Base-by-base conservation (phyloP, 352 stramenopile species). In the Pythium aquatile region DNA sequence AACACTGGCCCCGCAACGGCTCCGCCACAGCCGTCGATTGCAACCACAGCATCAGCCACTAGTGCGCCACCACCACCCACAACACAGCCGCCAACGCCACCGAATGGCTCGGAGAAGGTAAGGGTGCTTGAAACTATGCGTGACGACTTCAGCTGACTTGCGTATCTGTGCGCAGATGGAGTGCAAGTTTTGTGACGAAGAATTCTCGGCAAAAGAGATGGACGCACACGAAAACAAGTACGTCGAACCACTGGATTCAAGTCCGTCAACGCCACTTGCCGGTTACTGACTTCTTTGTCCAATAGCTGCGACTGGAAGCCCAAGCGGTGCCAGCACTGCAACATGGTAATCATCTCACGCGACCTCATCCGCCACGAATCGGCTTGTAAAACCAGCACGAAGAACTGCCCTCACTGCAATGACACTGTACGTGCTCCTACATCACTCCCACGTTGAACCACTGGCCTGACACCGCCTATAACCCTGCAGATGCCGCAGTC, bases 141-240 rank as follows among this genome's bases (percentile, higher is more conserved):
- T 24, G 20, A 24, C 20, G 20, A 24, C 20, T 24, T 24, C 20
- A 24, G 35, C 35, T 14, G 35, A 40, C 35, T 10, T 40, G 35
- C 7, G 32, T 9, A 35, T 40, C 35, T 40, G 7, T 48, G 42
- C 28, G 42, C 37, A 89, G 75, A 54, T 74, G 4, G 81, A 91
- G 54, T 94, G 85, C 69, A 91, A 90, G 42, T 92, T 92, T 49
- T 94, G 85, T 49, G 83, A 94, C 39, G 81, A 94, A 59, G 81
- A 88, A 53, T 87, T 91, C 30, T 42, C 76, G 0, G 35, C 62
- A 0, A 66, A 35, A 24, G 77, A 79, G n/a, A 83, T 92, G 44
- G 75, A 91, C 8, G 64, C 55, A 0, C 85, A 94, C 39, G 83
- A 94, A 35, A 66, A 78, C 52, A 84, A 63, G 85, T 93, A 40